Evolutionary conservation across 257 asterid species (phyloP).

Genomic region (Solanum arcanum): DNA sequence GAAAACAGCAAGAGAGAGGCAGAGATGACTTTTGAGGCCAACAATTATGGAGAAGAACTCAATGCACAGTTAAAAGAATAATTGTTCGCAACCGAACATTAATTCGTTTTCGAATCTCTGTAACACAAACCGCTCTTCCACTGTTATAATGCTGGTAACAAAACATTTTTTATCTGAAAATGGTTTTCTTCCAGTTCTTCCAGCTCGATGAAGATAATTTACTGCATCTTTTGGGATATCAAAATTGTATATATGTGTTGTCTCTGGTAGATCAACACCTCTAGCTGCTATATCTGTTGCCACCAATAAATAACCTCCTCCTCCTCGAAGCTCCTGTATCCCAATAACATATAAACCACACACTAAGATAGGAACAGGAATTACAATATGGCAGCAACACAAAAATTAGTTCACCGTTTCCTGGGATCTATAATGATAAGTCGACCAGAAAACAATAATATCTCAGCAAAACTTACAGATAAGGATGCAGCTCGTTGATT

Average conservation of each 20-base stretch:
- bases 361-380: neutral
- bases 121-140: constrained; percentile 76
- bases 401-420: neutral
- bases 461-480: constrained; percentile 30
- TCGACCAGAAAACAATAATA: neutral
- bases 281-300: constrained; percentile 92
- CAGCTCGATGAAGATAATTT: constrained; percentile 91
- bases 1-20: neutral
- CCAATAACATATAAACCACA: neutral
- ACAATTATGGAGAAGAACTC: neutral
- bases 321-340: constrained; percentile 55
- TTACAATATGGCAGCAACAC: neutral
- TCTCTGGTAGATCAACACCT: constrained; percentile 86
- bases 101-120: constrained; percentile 82
- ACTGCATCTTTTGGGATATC: constrained; percentile 86
- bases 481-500: constrained; percentile 70
- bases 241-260: constrained; percentile 88
- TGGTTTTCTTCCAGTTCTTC: constrained; percentile 95
- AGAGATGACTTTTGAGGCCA: neutral
- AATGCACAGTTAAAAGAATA: constrained; percentile 18
- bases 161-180: constrained; percentile 69
- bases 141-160: constrained; percentile 66
- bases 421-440: neutral
- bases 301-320: constrained; percentile 62
- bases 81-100: constrained; percentile 62